Conservation (phyloP, 495 filamentous ascomycete species). For the Neurospora pannonica region DNA sequence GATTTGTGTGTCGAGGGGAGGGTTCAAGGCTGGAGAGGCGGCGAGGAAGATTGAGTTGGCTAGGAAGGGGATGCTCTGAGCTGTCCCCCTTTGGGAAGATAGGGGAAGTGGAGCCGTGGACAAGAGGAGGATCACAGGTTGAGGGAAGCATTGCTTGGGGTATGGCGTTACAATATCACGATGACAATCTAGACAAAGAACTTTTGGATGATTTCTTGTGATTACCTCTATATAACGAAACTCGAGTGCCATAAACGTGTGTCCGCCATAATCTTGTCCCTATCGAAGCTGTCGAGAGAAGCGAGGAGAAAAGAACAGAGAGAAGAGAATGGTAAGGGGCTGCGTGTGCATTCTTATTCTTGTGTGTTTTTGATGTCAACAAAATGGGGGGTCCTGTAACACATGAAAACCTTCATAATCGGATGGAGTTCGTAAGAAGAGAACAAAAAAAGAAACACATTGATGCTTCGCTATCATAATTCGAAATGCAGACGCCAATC, state of each 20-base stretch:
- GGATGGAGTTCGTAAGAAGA: not conserved
- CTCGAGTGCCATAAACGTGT: not conserved
- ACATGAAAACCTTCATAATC: not conserved
- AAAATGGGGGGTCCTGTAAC: not conserved
- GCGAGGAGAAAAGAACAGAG: not conserved
- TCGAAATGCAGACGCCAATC: not conserved
- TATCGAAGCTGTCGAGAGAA: not conserved
- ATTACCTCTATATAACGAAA: not conserved
- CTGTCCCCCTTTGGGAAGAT: not conserved
- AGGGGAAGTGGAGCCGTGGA: not conserved
- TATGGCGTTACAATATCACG: not conserved
- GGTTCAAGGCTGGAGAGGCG: conserved; percentile 66
- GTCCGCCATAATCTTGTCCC: not conserved
- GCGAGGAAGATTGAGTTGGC: conserved; percentile 72
- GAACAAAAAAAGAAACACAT: not conserved
- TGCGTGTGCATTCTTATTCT: not conserved
- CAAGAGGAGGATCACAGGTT: not conserved
- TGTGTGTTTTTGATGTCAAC: not conserved
- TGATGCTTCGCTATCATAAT: not conserved
- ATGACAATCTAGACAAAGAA: not conserved
- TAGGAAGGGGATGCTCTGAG: conserved; percentile 70
- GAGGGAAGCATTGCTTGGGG: not conserved
- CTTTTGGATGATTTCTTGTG: not conserved
- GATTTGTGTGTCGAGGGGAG: conserved; percentile 73
- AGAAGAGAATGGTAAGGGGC: not conserved